Evolutionary conservation across 805 yeast genomes (phyloP).

Genomic region (Novakomyces olei): DNA sequence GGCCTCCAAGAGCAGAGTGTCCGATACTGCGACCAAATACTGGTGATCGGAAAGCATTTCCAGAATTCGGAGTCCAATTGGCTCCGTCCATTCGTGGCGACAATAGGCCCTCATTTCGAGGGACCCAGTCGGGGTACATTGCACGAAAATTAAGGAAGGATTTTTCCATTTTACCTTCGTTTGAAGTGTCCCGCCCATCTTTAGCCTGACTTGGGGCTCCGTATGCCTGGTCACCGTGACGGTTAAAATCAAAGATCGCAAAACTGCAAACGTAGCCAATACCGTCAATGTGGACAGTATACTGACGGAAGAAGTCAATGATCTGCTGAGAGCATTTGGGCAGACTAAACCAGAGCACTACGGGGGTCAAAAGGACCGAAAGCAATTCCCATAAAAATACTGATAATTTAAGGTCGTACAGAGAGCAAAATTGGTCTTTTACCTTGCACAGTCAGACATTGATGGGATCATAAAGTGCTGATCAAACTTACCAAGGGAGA

Average conservation of each 20-base stretch:
- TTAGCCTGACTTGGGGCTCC: conserved; percentile 4
- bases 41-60: too few species aligned
- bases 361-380: conserved; percentile 68
- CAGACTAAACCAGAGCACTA: conserved; percentile 65
- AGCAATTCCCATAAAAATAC: conserved; percentile 56
- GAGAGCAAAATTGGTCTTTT: conserved; percentile 55
- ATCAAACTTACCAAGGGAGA: too few species aligned
- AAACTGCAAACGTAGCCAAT: conserved; percentile 83
- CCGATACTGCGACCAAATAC: too few species aligned
- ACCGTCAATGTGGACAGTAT: conserved; percentile 78
- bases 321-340: conserved; percentile 53
- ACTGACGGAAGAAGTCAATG: conserved; percentile 78
- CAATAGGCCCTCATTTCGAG: too few species aligned
- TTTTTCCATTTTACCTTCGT: conserved; percentile 76
- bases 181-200: conserved; percentile 22
- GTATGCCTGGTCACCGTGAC: conserved; percentile 15
- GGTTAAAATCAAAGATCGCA: conserved; percentile 75
- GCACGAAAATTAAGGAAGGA: conserved; percentile 53
- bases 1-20: too few species aligned
- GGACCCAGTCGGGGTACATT: conserved; percentile 22
- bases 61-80: too few species aligned
- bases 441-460: too few species aligned
- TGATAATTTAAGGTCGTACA: conserved; percentile 52
- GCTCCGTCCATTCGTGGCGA: too few species aligned
- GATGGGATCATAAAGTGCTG: conserved; percentile 26